phyloP scores from a whole-genome alignment of 2,329 filamentous ascomycete genomes.

The Cadophora sp. region DNA sequence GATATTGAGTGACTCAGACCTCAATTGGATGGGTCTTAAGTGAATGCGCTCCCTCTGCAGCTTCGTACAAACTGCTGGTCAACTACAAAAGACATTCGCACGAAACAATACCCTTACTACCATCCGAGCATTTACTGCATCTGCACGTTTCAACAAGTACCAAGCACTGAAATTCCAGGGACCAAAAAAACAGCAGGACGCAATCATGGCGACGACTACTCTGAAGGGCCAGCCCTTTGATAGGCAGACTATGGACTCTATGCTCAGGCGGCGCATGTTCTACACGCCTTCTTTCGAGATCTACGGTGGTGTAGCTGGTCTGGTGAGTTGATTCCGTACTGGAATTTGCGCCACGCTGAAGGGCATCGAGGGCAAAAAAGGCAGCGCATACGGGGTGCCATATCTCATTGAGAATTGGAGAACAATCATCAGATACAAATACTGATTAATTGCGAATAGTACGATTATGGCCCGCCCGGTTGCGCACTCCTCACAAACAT shows the following conservation, averaged over 20 bases:
- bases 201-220: constrained; percentile 71
- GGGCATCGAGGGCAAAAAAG: background rate
- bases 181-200: constrained; percentile 43
- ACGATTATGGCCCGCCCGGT: constrained; percentile 75
- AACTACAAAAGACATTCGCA: constrained; percentile 15
- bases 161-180: constrained; percentile 42
- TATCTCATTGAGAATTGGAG: background rate
- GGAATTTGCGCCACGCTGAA: background rate
- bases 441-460: constrained; percentile 41
- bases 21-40: constrained; percentile 37
- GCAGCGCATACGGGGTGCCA: background rate
- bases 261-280: constrained; percentile 89
- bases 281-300: constrained; percentile 97
- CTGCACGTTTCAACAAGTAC: constrained; percentile 44
- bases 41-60: constrained; percentile 50
- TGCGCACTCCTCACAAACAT: constrained; percentile 74
- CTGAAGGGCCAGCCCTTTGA: constrained; percentile 91
- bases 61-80: constrained; percentile 45
- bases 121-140: constrained; percentile 47
- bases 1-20: constrained; percentile 32
- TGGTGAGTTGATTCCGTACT: constrained; percentile 43
- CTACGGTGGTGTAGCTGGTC: constrained; percentile 85
- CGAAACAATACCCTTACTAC: constrained; percentile 25
- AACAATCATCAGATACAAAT: background rate
- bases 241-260: constrained; percentile 78